Percentiles rank a stretch among this genome's conserved stretches.
These are phyloP conservation scores for Syzygium syzygioides DNA, from an alignment of 441 rosid species.

Conservation along the genomic window DNA sequence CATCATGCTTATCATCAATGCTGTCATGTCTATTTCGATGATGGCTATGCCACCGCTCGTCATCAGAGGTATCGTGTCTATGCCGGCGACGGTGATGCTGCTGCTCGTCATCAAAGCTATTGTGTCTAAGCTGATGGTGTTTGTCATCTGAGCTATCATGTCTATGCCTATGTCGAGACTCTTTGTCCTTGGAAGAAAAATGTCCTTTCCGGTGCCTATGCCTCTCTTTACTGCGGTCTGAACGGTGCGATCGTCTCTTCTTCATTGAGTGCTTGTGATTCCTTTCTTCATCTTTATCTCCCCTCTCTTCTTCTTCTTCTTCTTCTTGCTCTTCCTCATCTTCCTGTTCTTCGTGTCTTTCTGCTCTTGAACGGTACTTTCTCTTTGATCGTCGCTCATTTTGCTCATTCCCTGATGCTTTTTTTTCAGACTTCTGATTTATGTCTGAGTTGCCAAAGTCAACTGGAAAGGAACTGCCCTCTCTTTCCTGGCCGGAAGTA, in stretches of 20 bases:
- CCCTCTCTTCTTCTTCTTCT: conserved; percentile 27
- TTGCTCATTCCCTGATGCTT: conserved; percentile 28
- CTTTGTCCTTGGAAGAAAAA: conserved; percentile 45
- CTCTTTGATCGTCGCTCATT: conserved; percentile 56
- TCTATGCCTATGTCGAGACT: conserved; percentile 15
- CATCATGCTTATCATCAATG: conserved; percentile 19
- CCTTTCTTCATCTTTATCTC: conserved; percentile 20
- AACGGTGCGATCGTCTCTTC: conserved; percentile 36
- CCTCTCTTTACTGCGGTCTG: conserved; percentile 33
- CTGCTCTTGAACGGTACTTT: conserved; percentile 52
- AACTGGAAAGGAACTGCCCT: conserved; percentile 33
- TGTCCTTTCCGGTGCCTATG: conserved; percentile 42
- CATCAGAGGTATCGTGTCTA: background rate
- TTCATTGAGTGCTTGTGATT: conserved; percentile 36
- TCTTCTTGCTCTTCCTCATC: conserved; percentile 28
- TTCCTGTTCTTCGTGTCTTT: conserved; percentile 20
- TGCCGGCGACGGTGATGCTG: conserved; percentile 20
- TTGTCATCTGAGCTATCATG: background rate
- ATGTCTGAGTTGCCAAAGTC: conserved; percentile 23
- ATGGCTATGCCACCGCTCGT: background rate
- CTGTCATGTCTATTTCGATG: conserved; percentile 8
- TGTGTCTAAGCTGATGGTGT: conserved; percentile 25
- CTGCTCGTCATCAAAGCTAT: conserved; percentile 27
- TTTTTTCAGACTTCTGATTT: conserved; percentile 33
- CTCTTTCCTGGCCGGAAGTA: conserved; percentile 32